These are phyloP conservation scores for Piper longum DNA, from an alignment of 164 flowering plant species.

Conservation along the genomic window DNA sequence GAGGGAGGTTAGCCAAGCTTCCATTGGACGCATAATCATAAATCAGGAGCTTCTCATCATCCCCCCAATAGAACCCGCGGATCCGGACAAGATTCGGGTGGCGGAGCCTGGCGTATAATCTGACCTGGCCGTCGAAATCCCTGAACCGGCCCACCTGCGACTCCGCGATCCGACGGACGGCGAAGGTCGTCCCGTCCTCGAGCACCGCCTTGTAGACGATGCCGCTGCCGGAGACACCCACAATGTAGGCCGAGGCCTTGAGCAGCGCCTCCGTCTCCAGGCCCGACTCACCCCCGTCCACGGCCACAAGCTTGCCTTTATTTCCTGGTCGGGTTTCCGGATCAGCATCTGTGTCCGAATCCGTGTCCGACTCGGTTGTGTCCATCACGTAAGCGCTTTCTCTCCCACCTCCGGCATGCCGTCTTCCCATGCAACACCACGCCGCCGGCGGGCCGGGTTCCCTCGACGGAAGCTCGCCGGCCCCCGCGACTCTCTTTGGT, in stretches of 20 bases:
- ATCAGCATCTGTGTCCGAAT: constrained; percentile 3
- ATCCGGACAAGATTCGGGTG: constrained; percentile 78
- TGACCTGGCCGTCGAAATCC: constrained; percentile 73
- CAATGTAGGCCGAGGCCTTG: constrained; percentile 82
- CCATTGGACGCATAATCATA: constrained; percentile 87
- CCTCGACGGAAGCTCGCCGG: constrained; percentile 3
- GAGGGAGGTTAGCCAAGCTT: constrained; percentile 69
- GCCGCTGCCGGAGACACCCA: constrained; percentile 84
- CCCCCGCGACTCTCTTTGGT: neutral
- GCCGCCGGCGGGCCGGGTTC: constrained; percentile 4
- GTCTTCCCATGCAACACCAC: constrained; percentile 29
- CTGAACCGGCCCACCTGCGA: constrained; percentile 45
- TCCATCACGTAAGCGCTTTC: neutral
- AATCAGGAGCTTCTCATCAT: constrained; percentile 87
- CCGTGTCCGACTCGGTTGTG: constrained; percentile 12
- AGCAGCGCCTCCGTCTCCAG: constrained; percentile 73
- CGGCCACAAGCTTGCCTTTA: constrained; percentile 7
- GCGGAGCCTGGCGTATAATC: constrained; percentile 53
- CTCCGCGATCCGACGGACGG: constrained; percentile 73
- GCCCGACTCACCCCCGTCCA: constrained; percentile 38
- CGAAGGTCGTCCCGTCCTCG: constrained; percentile 51
- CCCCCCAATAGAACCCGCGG: constrained; percentile 83
- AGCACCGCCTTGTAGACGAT: constrained; percentile 91
- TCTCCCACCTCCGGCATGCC: constrained; percentile 6
- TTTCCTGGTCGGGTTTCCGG: constrained; percentile 1